These are phyloP conservation scores for Microsporum canis DNA, from an alignment of 2,329 filamentous ascomycete species.

Conservation along the genomic window DNA sequence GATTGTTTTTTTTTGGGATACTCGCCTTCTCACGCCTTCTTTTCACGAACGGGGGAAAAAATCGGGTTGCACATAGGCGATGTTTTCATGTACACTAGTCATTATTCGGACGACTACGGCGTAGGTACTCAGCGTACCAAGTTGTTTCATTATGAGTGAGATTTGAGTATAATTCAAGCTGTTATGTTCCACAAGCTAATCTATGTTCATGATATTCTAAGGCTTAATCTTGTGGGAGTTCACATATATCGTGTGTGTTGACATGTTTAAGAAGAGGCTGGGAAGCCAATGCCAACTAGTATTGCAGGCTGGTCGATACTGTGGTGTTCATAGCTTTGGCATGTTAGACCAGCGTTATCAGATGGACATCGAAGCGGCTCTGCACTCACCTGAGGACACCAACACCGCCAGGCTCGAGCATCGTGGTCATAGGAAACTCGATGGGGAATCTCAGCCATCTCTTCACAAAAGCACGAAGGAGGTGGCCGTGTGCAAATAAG, in stretches of 20 bases:
- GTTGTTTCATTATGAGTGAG: background rate
- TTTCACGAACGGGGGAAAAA: background rate
- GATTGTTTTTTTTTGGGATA: background rate
- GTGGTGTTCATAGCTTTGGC: conserved; percentile 1
- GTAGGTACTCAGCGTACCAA: background rate
- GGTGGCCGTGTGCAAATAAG: conserved; percentile 35
- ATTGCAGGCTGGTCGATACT: conserved; percentile 7
- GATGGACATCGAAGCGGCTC: background rate
- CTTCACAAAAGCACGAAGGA: conserved; percentile 38
- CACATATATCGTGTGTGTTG: background rate
- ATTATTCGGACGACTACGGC: background rate
- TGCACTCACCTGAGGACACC: conserved; percentile 6
- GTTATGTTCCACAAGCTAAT: background rate
- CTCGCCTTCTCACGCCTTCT: background rate
- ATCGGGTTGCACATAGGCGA: background rate
- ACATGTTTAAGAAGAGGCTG: background rate
- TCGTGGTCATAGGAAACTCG: conserved; percentile 33
- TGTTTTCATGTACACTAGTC: background rate
- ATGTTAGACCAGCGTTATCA: background rate
- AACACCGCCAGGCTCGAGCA: conserved; percentile 22
- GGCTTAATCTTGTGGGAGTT: background rate
- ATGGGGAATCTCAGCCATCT: conserved; percentile 36
- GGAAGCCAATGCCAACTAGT: conserved; percentile 8
- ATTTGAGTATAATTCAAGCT: background rate
- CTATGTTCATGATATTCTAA: background rate